Evolutionary conservation across 495 filamentous ascomycete genomes (phyloP).

Genomic region (Penicillium pulvis): DNA sequence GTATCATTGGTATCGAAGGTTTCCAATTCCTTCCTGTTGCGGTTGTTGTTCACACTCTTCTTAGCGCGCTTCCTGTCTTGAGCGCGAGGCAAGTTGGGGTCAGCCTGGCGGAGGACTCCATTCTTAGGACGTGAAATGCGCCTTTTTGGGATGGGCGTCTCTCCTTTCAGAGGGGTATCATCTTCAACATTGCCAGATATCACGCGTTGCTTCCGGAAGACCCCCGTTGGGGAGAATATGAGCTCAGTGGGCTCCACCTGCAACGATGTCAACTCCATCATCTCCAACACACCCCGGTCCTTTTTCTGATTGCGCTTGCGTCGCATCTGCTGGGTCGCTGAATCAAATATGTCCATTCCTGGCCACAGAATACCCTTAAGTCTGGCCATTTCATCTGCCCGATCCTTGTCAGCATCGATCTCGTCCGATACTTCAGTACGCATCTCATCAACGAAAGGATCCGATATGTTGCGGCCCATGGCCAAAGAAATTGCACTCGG

Average conservation of each 20-base stretch:
- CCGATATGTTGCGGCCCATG: slow-evolving; percentile 11
- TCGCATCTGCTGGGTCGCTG: slow-evolving; percentile 74
- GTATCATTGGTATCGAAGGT: neutral
- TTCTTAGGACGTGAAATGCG: slow-evolving; percentile 32
- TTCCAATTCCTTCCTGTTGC: neutral
- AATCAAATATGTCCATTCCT: slow-evolving; percentile 88
- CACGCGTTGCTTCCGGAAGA: slow-evolving; percentile 54
- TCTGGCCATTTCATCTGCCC: slow-evolving; percentile 42
- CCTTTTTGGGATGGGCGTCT: slow-evolving; percentile 47
- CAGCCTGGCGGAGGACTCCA: slow-evolving; percentile 26
- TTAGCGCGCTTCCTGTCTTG: slow-evolving; percentile 29
- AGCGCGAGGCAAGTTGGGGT: slow-evolving; percentile 36
- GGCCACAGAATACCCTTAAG: slow-evolving; percentile 80
- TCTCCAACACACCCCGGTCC: slow-evolving; percentile 65
- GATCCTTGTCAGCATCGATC: slow-evolving; percentile 29
- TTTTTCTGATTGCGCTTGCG: slow-evolving; percentile 88
- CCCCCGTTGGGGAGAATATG: slow-evolving; percentile 62
- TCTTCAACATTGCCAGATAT: slow-evolving; percentile 60
- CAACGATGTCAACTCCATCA: slow-evolving; percentile 68
- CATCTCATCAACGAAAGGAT: slow-evolving; percentile 12
- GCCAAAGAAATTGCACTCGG: slow-evolving; percentile 5
- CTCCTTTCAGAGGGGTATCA: slow-evolving; percentile 51
- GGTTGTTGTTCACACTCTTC: slow-evolving; percentile 9
- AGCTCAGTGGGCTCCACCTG: slow-evolving; percentile 71
- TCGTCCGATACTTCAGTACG: slow-evolving; percentile 3